A percentile compares a stretch with the other conserved stretches of the same genome.
These are phyloP conservation scores for Aphanomyces euteiches DNA, from an alignment of 352 stramenopile genomes.

Conservation along the genomic window DNA sequence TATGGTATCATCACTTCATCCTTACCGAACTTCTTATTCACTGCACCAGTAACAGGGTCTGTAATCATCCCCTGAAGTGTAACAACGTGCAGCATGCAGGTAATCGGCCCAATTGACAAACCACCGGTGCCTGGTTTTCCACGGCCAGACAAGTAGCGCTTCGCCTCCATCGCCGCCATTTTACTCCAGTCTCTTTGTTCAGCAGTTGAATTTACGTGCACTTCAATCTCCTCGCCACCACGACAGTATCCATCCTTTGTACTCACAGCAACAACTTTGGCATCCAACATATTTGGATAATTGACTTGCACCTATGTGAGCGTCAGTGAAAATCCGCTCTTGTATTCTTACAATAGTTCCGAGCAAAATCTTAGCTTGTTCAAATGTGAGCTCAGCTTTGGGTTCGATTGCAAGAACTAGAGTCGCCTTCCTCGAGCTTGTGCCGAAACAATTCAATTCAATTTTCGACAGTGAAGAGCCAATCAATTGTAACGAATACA, in stretches of 20 bases:
- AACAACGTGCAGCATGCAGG: constrained; percentile 74
- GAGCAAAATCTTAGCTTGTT: constrained; percentile 44
- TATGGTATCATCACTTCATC: constrained; percentile 93
- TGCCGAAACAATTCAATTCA: constrained; percentile 94
- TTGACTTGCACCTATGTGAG: constrained; percentile 88
- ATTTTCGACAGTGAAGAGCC: constrained; percentile 59
- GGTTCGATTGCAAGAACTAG: constrained; percentile 61
- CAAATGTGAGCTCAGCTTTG: constrained; percentile 32
- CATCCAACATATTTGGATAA: constrained; percentile 98
- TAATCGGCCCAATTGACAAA: constrained; percentile 89
- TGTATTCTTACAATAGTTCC: constrained; percentile 41
- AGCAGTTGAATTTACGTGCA: constrained; percentile 38
- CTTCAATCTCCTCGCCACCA: background rate
- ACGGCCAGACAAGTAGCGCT: constrained; percentile 67
- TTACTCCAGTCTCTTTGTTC: constrained; percentile 66
- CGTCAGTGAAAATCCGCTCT: background rate
- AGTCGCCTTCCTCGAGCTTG: constrained; percentile 72
- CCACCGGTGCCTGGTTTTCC: constrained; percentile 85
- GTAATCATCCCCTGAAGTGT: constrained; percentile 90
- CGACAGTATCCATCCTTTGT: constrained; percentile 58
- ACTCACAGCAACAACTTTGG: constrained; percentile 78
- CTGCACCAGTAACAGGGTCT: constrained; percentile 90
- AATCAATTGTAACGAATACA: constrained; percentile 60
- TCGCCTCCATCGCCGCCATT: constrained; percentile 60
- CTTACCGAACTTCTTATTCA: constrained; percentile 95